Conservation (phyloP, 176 grass and related monocot genomes). For the Hordeum marinum region DNA sequence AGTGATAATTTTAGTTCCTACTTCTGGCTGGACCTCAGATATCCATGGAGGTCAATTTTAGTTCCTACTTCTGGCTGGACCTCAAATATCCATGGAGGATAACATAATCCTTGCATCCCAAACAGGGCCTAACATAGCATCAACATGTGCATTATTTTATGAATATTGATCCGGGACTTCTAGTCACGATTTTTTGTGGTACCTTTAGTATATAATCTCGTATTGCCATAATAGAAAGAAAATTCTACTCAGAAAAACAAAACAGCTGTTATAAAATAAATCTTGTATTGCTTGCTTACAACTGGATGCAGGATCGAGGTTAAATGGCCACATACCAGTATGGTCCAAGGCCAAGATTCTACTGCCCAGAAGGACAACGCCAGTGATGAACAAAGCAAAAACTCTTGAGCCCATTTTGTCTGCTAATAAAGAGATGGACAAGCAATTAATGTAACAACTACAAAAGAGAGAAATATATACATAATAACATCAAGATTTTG, state of each 20-base stretch:
- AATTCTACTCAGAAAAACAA: not conserved
- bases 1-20: not conserved
- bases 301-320: not conserved
- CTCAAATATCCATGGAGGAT: not conserved
- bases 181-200: not conserved
- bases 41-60: not conserved
- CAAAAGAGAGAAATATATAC: not conserved
- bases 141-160: not conserved
- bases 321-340: slow-evolving; percentile 29
- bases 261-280: not conserved
- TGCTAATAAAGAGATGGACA: not conserved
- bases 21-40: not conserved
- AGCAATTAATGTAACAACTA: not conserved
- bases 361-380: not conserved
- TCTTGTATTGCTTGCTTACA: not conserved
- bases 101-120: not conserved
- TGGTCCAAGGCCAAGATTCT: slow-evolving; percentile 26
- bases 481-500: not conserved
- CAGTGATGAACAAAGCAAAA: slow-evolving; percentile 21
- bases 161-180: not conserved
- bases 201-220: not conserved
- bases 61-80: not conserved
- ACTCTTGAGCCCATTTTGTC: slow-evolving; percentile 32
- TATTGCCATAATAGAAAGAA: not conserved
- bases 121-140: not conserved